Conservation (phyloP, 495 filamentous ascomycete species). For the Neurospora africana region DNA sequence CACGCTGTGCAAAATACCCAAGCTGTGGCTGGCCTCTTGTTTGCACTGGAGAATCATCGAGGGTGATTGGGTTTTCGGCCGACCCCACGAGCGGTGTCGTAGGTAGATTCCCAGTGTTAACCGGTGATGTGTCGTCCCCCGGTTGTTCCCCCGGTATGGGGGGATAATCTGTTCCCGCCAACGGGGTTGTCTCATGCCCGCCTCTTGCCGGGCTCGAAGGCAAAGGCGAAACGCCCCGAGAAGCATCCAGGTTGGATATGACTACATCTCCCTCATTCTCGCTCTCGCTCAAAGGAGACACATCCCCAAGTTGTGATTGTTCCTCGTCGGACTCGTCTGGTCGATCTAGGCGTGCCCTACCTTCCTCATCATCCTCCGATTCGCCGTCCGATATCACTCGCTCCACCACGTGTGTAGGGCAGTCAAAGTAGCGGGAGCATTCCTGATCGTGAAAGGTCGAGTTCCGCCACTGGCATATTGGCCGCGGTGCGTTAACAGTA, state of each 20-base stretch:
- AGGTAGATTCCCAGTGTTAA: not conserved
- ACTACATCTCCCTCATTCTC: not conserved
- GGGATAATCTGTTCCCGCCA: not conserved
- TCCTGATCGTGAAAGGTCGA: constrained; percentile 25
- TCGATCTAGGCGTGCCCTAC: not conserved
- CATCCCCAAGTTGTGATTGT: not conserved
- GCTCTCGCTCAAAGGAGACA: constrained; percentile 9
- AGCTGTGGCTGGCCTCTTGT: not conserved
- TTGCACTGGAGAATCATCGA: constrained; percentile 2
- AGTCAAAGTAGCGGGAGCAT: constrained; percentile 35
- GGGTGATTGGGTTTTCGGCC: constrained; percentile 3
- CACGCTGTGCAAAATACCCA: not conserved
- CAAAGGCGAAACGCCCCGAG: not conserved
- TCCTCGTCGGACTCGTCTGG: constrained; percentile 1
- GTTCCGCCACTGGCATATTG: constrained; percentile 25
- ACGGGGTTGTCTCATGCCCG: not conserved
- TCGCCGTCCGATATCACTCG: constrained; percentile 14
- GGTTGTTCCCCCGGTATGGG: not conserved
- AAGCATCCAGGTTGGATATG: not conserved
- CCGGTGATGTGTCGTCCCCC: not conserved
- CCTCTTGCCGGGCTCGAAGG: not conserved
- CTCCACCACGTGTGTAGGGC: constrained; percentile 28
- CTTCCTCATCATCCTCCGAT: not conserved
- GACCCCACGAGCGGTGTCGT: not conserved
- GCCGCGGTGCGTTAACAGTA: not conserved